Conservation (phyloP, 139 green algal genomes). For the Micractinium sp. region DNA sequence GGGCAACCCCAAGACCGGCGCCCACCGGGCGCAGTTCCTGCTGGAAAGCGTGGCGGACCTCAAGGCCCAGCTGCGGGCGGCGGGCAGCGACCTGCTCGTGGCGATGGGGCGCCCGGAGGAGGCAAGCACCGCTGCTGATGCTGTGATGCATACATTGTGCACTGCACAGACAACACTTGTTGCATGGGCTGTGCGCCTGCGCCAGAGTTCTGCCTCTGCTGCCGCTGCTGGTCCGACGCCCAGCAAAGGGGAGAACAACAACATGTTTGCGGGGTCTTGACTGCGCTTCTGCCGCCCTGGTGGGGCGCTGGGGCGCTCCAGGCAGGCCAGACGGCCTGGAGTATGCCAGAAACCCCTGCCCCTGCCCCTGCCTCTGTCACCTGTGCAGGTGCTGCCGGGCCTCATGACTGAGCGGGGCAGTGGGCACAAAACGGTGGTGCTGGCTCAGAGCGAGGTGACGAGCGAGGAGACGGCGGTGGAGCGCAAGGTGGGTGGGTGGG, state of each 20-base stretch:
- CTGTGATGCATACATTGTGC: not conserved
- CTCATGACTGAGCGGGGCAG: conserved; percentile 9
- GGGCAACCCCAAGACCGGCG: conserved; percentile 74
- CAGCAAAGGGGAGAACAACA: too few species aligned
- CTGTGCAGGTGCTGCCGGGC: conserved; percentile 17
- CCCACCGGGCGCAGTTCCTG: conserved; percentile 81
- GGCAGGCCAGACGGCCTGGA: too few species aligned
- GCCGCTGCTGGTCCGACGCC: not conserved
- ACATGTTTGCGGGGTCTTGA: too few species aligned
- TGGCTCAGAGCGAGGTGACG: conserved; percentile 79
- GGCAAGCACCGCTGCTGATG: not conserved
- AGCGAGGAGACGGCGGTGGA: conserved; percentile 82
- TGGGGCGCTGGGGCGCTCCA: too few species aligned
- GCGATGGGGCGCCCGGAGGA: conserved; percentile 81
- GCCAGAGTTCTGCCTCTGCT: not conserved
- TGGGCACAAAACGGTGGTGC: conserved; percentile 51
- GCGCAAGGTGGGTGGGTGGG: conserved; percentile 35
- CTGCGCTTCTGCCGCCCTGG: too few species aligned
- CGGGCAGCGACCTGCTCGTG: conserved; percentile 84
- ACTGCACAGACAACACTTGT: too few species aligned
- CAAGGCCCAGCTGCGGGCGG: conserved; percentile 51
- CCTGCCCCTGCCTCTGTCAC: not conserved
- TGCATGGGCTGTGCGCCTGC: too few species aligned
- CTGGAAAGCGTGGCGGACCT: conserved; percentile 87
- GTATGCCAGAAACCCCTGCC: too few species aligned